A percentile compares a stretch with the other conserved stretches of the same genome.
Conservation (phyloP, 1,139 yeast genomes). For the Geotrichum restrictum region DNA sequence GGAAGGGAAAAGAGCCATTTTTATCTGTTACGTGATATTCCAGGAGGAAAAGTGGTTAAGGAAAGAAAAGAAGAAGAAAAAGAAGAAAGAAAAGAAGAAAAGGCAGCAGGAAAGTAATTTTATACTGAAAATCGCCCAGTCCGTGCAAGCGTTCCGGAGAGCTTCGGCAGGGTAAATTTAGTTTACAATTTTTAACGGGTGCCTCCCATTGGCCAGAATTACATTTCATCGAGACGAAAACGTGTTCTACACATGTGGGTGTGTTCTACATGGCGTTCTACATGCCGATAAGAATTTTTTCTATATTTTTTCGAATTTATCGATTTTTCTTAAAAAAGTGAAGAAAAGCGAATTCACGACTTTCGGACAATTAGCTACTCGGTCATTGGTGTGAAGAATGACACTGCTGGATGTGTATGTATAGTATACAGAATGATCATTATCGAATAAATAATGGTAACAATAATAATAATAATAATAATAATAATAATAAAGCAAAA, state of each 20-base stretch:
- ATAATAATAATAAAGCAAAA: neutral
- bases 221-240: neutral
- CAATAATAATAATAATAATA: neutral
- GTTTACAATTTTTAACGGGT: neutral
- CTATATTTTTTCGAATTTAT: no score
- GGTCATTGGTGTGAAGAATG: no score
- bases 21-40: constrained; percentile 1
- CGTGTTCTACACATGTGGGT: neutral
- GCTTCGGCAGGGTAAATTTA: constrained; percentile 6
- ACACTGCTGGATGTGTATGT: no score
- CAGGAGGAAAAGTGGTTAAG: constrained; percentile 10
- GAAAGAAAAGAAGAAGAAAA: constrained; percentile 20
- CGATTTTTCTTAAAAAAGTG: no score
- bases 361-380: no score
- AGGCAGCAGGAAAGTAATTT: constrained; percentile 1
- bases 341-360: no score
- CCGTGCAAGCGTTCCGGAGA: neutral
- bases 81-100: constrained; percentile 16
- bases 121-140: constrained; percentile 1
- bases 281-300: no score
- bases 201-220: neutral
- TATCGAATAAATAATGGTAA: neutral
- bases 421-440: neutral
- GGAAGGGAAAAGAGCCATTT: constrained; percentile 43
- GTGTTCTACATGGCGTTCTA: neutral